Evolutionary conservation across 805 yeast genomes (phyloP).

Genomic region (Kazachstania psychrophila): DNA sequence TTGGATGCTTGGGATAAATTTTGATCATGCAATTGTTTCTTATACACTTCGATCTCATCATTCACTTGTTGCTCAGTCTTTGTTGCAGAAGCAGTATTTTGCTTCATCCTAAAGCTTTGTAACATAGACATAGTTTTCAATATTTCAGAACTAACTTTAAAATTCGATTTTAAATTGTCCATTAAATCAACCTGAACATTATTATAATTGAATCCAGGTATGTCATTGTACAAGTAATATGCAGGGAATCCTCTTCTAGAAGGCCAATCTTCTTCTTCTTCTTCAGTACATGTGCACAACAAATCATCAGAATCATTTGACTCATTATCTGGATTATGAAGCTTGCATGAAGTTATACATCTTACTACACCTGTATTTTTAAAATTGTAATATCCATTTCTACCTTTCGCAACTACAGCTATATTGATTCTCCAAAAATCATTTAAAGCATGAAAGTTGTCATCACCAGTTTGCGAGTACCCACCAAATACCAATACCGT

Average conservation of each 20-base stretch:
- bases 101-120: too few species aligned
- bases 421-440: conserved; percentile 38
- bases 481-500: conserved; percentile 40
- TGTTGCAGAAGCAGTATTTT: too few species aligned
- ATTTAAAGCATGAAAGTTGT: conserved; percentile 28
- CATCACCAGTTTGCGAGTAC: conserved; percentile 27
- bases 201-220: conserved; percentile 4
- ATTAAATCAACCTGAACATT: conserved; percentile 7
- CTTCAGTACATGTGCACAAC: conserved; percentile 3
- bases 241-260: conserved; percentile 31
- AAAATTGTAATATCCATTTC: conserved; percentile 29
- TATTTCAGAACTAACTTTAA: not conserved
- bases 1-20: too few species aligned
- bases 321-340: too few species aligned
- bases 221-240: conserved; percentile 10
- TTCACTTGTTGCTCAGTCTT: too few species aligned
- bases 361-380: conserved; percentile 30
- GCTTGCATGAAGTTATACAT: conserved; percentile 11
- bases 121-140: not conserved
- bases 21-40: too few species aligned
- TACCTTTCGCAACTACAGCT: conserved; percentile 30
- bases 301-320: too few species aligned
- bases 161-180: conserved; percentile 6
- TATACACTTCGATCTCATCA: too few species aligned
- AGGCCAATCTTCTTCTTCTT: conserved; percentile 20